phyloP scores from a whole-genome alignment of 1,284 basidiomycete genomes.

The Mycena sp. region DNA sequence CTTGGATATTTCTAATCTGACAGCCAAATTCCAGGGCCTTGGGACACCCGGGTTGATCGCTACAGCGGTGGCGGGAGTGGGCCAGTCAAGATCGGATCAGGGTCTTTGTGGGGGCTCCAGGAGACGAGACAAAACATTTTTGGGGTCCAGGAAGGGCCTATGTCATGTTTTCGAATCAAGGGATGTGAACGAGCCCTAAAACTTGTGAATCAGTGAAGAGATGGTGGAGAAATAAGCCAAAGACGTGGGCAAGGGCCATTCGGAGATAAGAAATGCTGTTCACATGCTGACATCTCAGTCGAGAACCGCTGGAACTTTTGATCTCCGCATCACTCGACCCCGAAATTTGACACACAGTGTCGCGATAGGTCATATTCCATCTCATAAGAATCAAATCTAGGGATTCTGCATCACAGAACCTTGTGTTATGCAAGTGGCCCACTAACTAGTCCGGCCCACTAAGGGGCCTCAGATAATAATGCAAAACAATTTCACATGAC shows the following conservation, averaged over 20 bases:
- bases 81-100: neutral
- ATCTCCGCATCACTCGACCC: too few species aligned
- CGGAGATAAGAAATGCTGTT: constrained; percentile 2
- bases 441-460: too few species aligned
- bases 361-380: constrained; percentile 7
- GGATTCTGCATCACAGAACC: too few species aligned
- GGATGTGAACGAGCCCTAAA: neutral
- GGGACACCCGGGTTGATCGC: neutral
- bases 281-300: too few species aligned
- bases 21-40: neutral
- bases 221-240: neutral
- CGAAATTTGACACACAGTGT: too few species aligned
- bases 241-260: neutral
- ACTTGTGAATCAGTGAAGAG: neutral
- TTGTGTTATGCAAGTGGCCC: too few species aligned
- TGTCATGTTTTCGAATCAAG: neutral
- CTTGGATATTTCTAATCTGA: neutral
- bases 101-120: neutral
- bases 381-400: neutral
- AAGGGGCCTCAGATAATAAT: too few species aligned
- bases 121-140: neutral
- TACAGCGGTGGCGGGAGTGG: neutral
- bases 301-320: too few species aligned
- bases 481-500: too few species aligned
- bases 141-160: neutral